These are phyloP conservation scores for Lactifluus pinguis DNA, from an alignment of 768 basidiomycete species.

Conservation along the genomic window DNA sequence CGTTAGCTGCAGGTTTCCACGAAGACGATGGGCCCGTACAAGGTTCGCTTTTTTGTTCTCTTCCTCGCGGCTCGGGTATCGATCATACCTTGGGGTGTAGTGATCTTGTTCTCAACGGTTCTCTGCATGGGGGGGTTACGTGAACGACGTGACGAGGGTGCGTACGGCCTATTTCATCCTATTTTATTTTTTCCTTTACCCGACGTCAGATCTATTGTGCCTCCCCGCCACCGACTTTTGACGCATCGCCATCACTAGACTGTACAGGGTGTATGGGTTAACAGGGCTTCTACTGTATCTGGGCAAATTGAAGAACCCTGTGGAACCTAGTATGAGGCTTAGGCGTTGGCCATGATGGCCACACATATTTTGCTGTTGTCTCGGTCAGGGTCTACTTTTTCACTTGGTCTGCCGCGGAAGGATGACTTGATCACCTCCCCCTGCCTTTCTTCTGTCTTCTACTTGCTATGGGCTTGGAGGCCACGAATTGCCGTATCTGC, in stretches of 20 bases:
- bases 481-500: constrained; percentile 76
- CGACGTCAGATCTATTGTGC: neutral
- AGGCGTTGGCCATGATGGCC: constrained; percentile 41
- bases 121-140: constrained; percentile 63
- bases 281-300: constrained; percentile 24
- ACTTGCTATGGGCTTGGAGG: constrained; percentile 61
- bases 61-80: constrained; percentile 70
- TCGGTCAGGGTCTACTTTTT: constrained; percentile 55
- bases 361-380: constrained; percentile 59
- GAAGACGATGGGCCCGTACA: constrained; percentile 55
- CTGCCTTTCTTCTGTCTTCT: neutral
- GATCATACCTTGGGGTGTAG: constrained; percentile 45
- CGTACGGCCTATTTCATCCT: constrained; percentile 19
- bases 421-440: neutral
- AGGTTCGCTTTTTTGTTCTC: constrained; percentile 35
- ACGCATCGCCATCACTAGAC: constrained; percentile 34
- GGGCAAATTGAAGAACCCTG: constrained; percentile 37
- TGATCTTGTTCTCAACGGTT: constrained; percentile 63
- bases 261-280: constrained; percentile 29
- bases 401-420: neutral
- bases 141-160: constrained; percentile 73
- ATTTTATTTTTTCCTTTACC: neutral
- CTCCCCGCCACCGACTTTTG: neutral
- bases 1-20: constrained; percentile 46
- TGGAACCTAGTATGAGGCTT: constrained; percentile 65